These are phyloP conservation scores for Clonostachys chloroleuca DNA, from an alignment of 2,329 filamentous ascomycete species.

Conservation along the genomic window DNA sequence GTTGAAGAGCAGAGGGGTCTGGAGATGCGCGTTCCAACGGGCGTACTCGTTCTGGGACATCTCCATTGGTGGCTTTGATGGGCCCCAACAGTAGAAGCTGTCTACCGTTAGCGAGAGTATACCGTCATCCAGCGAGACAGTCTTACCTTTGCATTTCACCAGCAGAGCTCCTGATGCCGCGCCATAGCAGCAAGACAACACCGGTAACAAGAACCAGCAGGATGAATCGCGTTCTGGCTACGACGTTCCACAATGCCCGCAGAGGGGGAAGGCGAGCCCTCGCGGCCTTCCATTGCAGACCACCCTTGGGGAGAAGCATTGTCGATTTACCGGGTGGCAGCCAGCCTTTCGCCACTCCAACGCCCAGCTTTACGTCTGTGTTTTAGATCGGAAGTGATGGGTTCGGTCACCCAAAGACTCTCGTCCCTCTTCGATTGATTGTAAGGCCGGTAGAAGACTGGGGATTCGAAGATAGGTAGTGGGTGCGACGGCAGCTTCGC, in stretches of 20 bases:
- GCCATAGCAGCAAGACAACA: constrained; percentile 79
- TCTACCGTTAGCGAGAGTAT: background rate
- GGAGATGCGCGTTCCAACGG: constrained; percentile 81
- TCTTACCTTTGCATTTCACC: constrained; percentile 86
- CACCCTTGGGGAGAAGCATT: constrained; percentile 90
- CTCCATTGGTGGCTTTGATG: constrained; percentile 90
- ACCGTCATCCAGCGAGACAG: background rate
- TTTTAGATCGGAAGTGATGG: too few relatives aligned
- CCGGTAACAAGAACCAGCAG: constrained; percentile 67
- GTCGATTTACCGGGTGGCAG: constrained; percentile 10
- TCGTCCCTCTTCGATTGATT: too few relatives aligned
- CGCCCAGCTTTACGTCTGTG: too few relatives aligned
- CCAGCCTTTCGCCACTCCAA: too few relatives aligned
- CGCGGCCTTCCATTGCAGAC: constrained; percentile 88
- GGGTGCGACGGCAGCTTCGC: too few relatives aligned
- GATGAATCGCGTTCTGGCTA: constrained; percentile 76
- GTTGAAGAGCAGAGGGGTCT: constrained; percentile 95
- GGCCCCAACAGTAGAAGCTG: constrained; percentile 97
- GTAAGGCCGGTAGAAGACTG: too few relatives aligned
- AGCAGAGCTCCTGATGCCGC: constrained; percentile 74
- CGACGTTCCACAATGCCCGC: constrained; percentile 63
- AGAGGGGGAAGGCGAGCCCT: constrained; percentile 74
- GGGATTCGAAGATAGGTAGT: too few relatives aligned
- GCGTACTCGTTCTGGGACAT: constrained; percentile 90
- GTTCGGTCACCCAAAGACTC: too few relatives aligned